phyloP scores from a whole-genome alignment of 495 filamentous ascomycete genomes.

The Aspergillus haitiensis region DNA sequence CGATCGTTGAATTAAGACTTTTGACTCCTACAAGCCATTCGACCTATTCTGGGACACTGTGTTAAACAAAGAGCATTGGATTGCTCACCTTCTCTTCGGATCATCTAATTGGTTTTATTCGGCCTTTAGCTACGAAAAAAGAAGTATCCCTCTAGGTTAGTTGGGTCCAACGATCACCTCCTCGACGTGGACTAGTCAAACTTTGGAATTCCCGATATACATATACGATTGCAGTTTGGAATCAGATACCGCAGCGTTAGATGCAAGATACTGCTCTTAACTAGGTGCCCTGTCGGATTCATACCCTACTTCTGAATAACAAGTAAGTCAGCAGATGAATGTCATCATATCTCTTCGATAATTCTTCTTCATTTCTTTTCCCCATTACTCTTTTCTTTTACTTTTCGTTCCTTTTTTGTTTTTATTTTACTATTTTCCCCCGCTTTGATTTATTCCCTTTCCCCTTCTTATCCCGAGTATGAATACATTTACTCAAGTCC shows the following conservation, averaged over 20 bases:
- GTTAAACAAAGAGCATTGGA: background rate
- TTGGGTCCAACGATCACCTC: slow-evolving; percentile 2
- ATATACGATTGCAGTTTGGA: slow-evolving; percentile 22
- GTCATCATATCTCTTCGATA: background rate
- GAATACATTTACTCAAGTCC: background rate
- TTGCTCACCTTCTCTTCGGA: background rate
- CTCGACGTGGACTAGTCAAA: slow-evolving; percentile 19
- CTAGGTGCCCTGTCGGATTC: background rate
- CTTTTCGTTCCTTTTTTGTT: slow-evolving; percentile 6
- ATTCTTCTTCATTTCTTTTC: slow-evolving; percentile 1
- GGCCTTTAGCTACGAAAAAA: background rate
- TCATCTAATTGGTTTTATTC: slow-evolving; percentile 5
- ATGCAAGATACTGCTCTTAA: slow-evolving; percentile 23
- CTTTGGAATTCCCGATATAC: slow-evolving; percentile 18
- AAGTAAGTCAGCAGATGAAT: background rate
- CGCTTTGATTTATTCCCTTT: background rate
- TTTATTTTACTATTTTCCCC: background rate
- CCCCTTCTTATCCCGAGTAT: background rate
- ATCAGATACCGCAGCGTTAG: slow-evolving; percentile 23
- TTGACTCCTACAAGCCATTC: slow-evolving; percentile 3
- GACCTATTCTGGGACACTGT: slow-evolving; percentile 3
- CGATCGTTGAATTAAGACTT: slow-evolving; percentile 11
- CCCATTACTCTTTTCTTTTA: background rate
- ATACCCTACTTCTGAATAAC: background rate
- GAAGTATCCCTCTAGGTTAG: slow-evolving; percentile 1